A percentile compares a stretch with the other conserved stretches of the same genome.
Evolutionary conservation across 1,139 yeast genomes (phyloP).

Genomic region (Candida frijolesensis): DNA sequence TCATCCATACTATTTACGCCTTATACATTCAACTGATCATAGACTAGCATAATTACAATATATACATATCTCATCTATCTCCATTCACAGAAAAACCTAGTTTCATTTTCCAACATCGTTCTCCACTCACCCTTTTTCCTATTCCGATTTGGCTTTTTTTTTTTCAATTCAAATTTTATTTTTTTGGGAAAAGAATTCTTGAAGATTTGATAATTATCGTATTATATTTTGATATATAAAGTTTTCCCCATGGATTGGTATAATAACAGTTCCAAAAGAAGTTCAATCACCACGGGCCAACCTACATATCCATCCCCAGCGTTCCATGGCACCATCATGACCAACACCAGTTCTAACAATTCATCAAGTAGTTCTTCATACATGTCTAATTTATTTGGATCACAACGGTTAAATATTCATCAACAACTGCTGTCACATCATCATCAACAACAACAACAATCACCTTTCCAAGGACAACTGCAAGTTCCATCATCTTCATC

Average conservation of each 20-base stretch:
- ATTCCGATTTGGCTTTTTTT: no score
- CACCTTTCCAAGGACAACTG: not conserved
- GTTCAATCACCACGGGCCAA: conserved; percentile 13
- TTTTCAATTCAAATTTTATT: no score
- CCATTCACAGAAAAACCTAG: no score
- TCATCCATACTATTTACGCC: no score
- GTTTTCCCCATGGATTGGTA: conserved; percentile 22
- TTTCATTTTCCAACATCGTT: no score
- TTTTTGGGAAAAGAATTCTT: no score
- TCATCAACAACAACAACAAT: not conserved
- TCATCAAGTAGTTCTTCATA: not conserved
- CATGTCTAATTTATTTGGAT: not conserved
- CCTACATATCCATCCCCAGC: conserved; percentile 10
- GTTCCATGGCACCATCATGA: conserved; percentile 9
- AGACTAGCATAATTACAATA: no score
- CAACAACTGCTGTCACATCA: not conserved
- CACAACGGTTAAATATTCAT: not conserved
- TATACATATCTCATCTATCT: no score
- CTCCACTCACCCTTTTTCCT: no score
- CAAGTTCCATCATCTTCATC: not conserved
- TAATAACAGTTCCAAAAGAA: conserved; percentile 16
- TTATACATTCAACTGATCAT: no score
- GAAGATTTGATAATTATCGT: no score
- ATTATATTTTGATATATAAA: no score
- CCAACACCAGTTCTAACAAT: not conserved